A percentile compares a stretch with the other conserved stretches of the same genome.
These are phyloP conservation scores for Phytopythium aichiense DNA, from an alignment of 352 stramenopile species.

Conservation along the genomic window DNA sequence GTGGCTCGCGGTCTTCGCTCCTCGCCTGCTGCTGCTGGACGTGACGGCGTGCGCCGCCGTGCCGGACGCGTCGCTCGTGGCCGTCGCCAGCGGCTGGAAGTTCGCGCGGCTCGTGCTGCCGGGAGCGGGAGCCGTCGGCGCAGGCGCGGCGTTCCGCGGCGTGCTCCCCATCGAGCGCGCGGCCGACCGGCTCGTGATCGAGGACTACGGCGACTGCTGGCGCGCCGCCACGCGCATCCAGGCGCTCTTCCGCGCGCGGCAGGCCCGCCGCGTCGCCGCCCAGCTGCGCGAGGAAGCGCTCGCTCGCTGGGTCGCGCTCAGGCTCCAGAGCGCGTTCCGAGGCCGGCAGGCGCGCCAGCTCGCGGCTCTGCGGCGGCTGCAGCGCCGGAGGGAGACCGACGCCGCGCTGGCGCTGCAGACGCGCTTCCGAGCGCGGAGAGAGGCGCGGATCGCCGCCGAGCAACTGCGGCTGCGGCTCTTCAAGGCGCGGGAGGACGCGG, in stretches of 20 bases:
- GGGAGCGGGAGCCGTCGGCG: too few relatives aligned
- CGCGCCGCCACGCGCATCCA: slow-evolving; percentile 64
- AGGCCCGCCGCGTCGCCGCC: slow-evolving; percentile 33
- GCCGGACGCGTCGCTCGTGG: slow-evolving; percentile 44
- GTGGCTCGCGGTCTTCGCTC: slow-evolving; percentile 85
- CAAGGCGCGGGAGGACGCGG: slow-evolving; percentile 11
- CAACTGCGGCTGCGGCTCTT: neutral
- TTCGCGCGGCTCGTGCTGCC: slow-evolving; percentile 23
- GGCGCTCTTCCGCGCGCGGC: slow-evolving; percentile 52
- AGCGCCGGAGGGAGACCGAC: slow-evolving; percentile 47
- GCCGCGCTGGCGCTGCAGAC: slow-evolving; percentile 60
- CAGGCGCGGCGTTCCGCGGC: neutral
- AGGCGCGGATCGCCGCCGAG: slow-evolving; percentile 5
- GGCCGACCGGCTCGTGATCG: slow-evolving; percentile 78
- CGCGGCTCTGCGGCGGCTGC: slow-evolving; percentile 33
- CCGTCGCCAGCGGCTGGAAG: slow-evolving; percentile 55
- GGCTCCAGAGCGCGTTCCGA: slow-evolving; percentile 61
- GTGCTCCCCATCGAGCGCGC: slow-evolving; percentile 32
- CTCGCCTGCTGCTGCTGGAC: slow-evolving; percentile 54
- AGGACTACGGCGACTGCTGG: slow-evolving; percentile 81
- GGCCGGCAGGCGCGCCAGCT: slow-evolving; percentile 52
- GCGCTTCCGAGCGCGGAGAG: slow-evolving; percentile 35
- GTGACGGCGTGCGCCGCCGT: slow-evolving; percentile 50
- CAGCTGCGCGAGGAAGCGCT: slow-evolving; percentile 47
- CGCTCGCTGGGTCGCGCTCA: slow-evolving; percentile 46